These are phyloP conservation scores for Rhizopus delemar DNA, from an alignment of 371 early-diverging fungal genomes.

Conservation along the genomic window DNA sequence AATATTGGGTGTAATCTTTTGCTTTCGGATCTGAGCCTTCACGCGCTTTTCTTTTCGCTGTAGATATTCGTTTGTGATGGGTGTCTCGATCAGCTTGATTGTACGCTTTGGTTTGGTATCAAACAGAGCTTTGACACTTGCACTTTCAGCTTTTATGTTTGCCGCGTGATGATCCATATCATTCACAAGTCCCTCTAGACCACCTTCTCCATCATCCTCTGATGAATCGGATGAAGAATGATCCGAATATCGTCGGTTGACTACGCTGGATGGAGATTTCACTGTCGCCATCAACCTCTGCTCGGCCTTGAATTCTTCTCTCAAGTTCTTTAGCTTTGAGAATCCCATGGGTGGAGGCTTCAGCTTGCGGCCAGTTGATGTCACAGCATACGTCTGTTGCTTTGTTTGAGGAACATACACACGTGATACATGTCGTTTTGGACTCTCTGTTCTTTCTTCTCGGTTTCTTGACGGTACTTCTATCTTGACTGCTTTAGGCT, in stretches of 20 bases:
- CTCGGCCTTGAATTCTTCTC: constrained; percentile 40
- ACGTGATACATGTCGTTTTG: constrained; percentile 16
- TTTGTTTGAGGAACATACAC: constrained; percentile 19
- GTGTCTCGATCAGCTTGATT: constrained; percentile 39
- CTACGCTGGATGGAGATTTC: constrained; percentile 41
- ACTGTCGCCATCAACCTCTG: constrained; percentile 35
- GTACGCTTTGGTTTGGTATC: constrained; percentile 34
- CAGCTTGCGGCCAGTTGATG: constrained; percentile 42
- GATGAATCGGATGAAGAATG: constrained; percentile 30
- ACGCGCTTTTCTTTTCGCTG: constrained; percentile 23
- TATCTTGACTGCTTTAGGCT: not conserved
- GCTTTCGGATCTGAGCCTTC: constrained; percentile 33
- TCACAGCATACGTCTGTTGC: constrained; percentile 40
- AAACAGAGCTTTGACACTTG: constrained; percentile 41
- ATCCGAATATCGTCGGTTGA: constrained; percentile 18
- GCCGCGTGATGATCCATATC: constrained; percentile 22
- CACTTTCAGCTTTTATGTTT: constrained; percentile 29
- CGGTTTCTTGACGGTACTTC: constrained; percentile 3
- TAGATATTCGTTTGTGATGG: constrained; percentile 14
- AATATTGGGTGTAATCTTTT: constrained; percentile 54
- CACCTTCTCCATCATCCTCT: constrained; percentile 26
- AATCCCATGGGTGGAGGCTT: constrained; percentile 48
- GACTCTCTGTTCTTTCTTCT: not conserved
- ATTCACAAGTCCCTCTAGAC: constrained; percentile 27
- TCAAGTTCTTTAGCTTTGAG: constrained; percentile 35